Evolutionary conservation across 192 early-diverging fungal species (phyloP), one percentile per base, ranked within the genome.

Genomic region (Geosiphon pyriformis): DNA sequence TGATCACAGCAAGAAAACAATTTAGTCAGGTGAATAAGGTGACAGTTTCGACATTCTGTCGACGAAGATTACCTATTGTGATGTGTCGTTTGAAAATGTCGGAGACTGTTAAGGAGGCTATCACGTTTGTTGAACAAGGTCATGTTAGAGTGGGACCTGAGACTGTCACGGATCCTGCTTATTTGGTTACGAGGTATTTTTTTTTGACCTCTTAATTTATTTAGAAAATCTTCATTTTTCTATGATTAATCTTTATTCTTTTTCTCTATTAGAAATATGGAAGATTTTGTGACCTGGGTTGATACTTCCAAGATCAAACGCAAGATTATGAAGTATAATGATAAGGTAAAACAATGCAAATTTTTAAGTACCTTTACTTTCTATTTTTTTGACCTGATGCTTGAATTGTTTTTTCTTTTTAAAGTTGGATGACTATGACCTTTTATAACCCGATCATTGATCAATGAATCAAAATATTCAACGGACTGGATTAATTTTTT

Each of bases 241-340:
- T 22, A 29, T 51, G 25, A 51, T 50, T 66, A 37, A 37, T 20
- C 83, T 47, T 65, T 94, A 34, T 90, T 94, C 2, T 91, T n/a
- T n/a, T n/a, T n/a, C n/a, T n/a, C n/a, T n/a, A n/a, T 82, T 8
- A 75, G 93, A 20, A 92, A 88, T 65, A 90, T 95, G 85, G 95
- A 98, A 72, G 95, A 98, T 78, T 98, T 89, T 83, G 88, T 98
- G 6, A 95, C 95, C 1, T 98, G 95, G 95, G 92, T 94, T 12
- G 92, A 98, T 66, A 90, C 94, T n/a, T 93, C 91, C 61, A 92
- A 92, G 83, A 96, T 98, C 73, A 94, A 94, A 82, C 83, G 90
- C 65, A 95, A 96, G 90, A 93, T 98, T 70, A 80, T 93, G 71
- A 95, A 94, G 76, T 92, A 92, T 80, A 92, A 90, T 74, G 90